Conservation (phyloP, 192 early-diverging fungal species). For the Lunasporangiospora selenospora region DNA sequence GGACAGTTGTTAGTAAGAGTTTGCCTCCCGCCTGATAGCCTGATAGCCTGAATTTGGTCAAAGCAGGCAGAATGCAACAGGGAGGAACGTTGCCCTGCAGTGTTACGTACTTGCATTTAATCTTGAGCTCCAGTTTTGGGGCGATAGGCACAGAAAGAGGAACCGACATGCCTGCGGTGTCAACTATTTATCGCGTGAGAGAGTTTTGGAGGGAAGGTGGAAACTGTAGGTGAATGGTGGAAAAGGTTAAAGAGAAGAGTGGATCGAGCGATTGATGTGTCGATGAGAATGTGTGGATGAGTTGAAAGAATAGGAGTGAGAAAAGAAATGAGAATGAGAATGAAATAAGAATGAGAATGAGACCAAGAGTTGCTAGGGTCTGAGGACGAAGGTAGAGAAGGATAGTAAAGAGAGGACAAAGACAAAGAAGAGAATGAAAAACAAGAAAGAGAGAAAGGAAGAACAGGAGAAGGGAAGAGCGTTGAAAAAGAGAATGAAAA, state of each 20-base stretch:
- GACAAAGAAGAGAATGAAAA: background rate
- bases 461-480: background rate
- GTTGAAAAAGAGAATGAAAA: background rate
- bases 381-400: too few species aligned
- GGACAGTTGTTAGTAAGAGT: too few species aligned
- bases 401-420: background rate
- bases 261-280: background rate
- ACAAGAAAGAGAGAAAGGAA: background rate
- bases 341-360: too few species aligned
- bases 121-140: conserved; percentile 38
- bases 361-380: too few species aligned
- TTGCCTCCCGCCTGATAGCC: too few species aligned
- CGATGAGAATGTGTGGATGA: background rate
- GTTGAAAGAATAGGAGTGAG: background rate
- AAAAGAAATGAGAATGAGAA: background rate
- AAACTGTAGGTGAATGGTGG: background rate
- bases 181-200: too few species aligned
- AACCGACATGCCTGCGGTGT: background rate
- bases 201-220: too few species aligned
- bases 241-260: background rate
- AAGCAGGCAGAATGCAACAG: too few species aligned
- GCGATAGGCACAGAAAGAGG: conserved; percentile 24
- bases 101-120: conserved; percentile 44
- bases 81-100: too few species aligned
- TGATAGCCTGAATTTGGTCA: too few species aligned